These are phyloP conservation scores for Arthrobotrys conoides DNA, from an alignment of 2,329 filamentous ascomycete species.

Conservation along the genomic window DNA sequence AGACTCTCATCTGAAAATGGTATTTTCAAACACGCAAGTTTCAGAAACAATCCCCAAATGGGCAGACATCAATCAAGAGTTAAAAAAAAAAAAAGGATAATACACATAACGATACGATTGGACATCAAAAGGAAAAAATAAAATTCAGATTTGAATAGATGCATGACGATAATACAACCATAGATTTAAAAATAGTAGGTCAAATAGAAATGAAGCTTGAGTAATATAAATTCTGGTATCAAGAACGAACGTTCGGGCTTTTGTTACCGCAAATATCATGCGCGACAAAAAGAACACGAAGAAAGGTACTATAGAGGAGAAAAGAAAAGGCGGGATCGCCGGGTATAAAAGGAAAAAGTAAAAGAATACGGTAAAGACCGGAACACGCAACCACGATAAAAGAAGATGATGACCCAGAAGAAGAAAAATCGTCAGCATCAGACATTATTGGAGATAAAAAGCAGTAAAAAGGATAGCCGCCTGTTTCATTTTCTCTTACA, in stretches of 20 bases:
- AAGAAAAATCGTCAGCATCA: conserved; percentile 60
- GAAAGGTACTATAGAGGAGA: conserved; percentile 6
- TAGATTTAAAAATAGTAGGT: conserved; percentile 34
- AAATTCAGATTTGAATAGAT: background rate
- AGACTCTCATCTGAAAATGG: no score
- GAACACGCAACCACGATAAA: conserved; percentile 49
- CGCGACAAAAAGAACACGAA: conserved; percentile 7
- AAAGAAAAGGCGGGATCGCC: conserved; percentile 14
- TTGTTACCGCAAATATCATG: conserved; percentile 36
- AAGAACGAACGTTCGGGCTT: conserved; percentile 55
- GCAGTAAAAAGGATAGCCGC: conserved; percentile 12
- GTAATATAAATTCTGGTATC: conserved; percentile 49
- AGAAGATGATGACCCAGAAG: conserved; percentile 42
- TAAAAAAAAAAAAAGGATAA: conserved; percentile 19
- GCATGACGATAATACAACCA: conserved; percentile 17
- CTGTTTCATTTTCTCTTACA: conserved; percentile 2
- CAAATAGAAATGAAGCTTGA: conserved; percentile 24
- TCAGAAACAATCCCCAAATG: conserved; percentile 1
- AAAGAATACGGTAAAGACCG: conserved; percentile 40
- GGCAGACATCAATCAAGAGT: no score
- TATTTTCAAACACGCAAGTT: background rate
- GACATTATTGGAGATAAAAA: conserved; percentile 47
- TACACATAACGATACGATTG: conserved; percentile 8
- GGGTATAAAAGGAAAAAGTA: conserved; percentile 23
- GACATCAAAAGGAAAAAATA: background rate